phyloP scores from a whole-genome alignment of 2,329 filamentous ascomycete species.

The Fusarium scirpi region DNA sequence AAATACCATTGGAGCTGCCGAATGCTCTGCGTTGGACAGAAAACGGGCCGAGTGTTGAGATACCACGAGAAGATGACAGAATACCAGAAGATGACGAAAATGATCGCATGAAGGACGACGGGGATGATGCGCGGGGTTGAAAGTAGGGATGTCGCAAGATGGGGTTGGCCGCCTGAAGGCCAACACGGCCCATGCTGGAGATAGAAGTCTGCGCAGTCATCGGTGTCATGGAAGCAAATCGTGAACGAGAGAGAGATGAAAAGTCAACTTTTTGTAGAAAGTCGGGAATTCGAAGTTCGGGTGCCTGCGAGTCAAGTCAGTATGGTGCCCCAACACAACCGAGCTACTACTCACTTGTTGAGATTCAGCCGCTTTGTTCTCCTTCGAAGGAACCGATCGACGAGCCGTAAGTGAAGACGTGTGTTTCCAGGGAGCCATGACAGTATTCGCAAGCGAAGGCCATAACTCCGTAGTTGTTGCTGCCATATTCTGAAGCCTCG shows the following conservation, averaged over 20 bases:
- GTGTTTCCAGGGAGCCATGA: slow-evolving; percentile 53
- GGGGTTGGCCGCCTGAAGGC: slow-evolving; percentile 48
- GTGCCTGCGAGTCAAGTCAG: slow-evolving; percentile 33
- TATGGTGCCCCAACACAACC: slow-evolving; percentile 9
- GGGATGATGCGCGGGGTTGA: slow-evolving; percentile 33
- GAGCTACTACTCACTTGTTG: slow-evolving; percentile 35
- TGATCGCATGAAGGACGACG: slow-evolving; percentile 41
- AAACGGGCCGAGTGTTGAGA: slow-evolving; percentile 37
- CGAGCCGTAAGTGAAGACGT: slow-evolving; percentile 22
- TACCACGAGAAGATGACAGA: slow-evolving; percentile 33
- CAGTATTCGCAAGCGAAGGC: slow-evolving; percentile 59
- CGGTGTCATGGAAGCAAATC: slow-evolving; percentile 16
- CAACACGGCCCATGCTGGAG: slow-evolving; percentile 46
- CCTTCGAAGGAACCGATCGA: slow-evolving; percentile 24
- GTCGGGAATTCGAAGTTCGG: slow-evolving; percentile 43
- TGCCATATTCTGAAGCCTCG: slow-evolving; percentile 54
- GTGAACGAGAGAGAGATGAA: slow-evolving; percentile 13
- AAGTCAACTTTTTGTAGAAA: slow-evolving; percentile 45
- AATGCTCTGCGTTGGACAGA: slow-evolving; percentile 52
- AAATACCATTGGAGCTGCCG: slow-evolving; percentile 62
- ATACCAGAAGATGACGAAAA: slow-evolving; percentile 44
- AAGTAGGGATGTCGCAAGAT: slow-evolving; percentile 46
- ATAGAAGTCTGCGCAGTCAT: slow-evolving; percentile 38
- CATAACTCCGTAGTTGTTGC: slow-evolving; percentile 59
- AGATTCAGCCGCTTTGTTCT: slow-evolving; percentile 21